phyloP scores from a whole-genome alignment of 2,329 filamentous ascomycete genomes.

The Peltaster fructicola region DNA sequence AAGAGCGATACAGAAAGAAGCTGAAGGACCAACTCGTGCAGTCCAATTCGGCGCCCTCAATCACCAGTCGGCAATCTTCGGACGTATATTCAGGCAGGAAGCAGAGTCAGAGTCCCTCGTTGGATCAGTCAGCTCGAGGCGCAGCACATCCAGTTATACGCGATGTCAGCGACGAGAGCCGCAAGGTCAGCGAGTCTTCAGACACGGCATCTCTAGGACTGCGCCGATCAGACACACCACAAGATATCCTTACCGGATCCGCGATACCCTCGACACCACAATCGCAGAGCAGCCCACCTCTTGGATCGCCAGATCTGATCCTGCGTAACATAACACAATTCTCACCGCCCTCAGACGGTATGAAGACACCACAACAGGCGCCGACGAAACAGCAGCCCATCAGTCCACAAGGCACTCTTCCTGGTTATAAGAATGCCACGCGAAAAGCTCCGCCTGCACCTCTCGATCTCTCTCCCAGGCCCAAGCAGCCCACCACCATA shows the following conservation, averaged over 20 bases:
- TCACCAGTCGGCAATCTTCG: conserved; percentile 7
- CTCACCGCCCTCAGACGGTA: too few relatives aligned
- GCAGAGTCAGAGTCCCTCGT: conserved; percentile 1
- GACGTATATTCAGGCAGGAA: conserved; percentile 1
- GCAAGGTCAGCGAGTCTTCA: conserved; percentile 14
- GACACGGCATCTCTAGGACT: conserved; percentile 7
- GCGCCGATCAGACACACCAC: conserved; percentile 16
- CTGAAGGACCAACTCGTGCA: conserved; percentile 54
- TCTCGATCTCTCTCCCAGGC: conserved; percentile 42
- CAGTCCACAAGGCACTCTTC: conserved; percentile 1
- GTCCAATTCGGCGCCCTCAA: conserved; percentile 17
- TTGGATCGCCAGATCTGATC: conserved; percentile 10
- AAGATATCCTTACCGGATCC: conserved; percentile 9
- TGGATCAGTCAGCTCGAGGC: conserved; percentile 1
- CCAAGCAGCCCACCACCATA: conserved; percentile 3
- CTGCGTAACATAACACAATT: too few relatives aligned
- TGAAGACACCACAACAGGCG: conserved; percentile 6
- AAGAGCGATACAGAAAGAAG: conserved; percentile 83
- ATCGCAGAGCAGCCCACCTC: conserved; percentile 10
- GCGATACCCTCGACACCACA: conserved; percentile 10
- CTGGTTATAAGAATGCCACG: conserved; percentile 20
- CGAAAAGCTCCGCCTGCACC: conserved; percentile 77
- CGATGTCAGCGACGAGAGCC: conserved; percentile 13
- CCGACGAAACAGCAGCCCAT: conserved; percentile 1
- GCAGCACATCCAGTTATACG: conserved; percentile 6